Evolutionary conservation across 768 basidiomycete species (phyloP).

Genomic region (Leccinellum albellum): DNA sequence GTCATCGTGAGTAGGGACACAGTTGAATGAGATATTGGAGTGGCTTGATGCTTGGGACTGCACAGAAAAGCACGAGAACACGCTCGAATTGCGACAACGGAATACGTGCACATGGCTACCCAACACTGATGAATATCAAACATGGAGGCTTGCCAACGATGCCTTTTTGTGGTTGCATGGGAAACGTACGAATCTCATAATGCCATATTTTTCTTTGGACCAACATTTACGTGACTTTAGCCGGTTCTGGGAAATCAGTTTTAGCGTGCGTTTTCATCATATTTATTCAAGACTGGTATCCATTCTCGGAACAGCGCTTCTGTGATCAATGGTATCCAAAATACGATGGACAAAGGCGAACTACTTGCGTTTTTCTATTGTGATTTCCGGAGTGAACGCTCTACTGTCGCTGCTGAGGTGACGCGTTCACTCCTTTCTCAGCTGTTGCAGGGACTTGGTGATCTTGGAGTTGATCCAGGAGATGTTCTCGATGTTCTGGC

Average conservation of each 20-base stretch:
- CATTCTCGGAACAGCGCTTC: neutral
- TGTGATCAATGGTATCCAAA: neutral
- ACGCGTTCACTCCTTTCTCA: too few relatives aligned
- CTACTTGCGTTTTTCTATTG: neutral
- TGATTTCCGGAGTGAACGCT: neutral
- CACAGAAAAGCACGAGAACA: neutral
- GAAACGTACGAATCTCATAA: neutral
- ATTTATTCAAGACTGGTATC: too few relatives aligned
- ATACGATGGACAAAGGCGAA: neutral
- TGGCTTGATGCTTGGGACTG: neutral
- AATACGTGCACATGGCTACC: too few relatives aligned
- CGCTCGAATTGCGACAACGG: neutral
- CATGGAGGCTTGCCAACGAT: neutral
- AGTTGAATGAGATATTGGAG: neutral
- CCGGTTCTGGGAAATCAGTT: too few relatives aligned
- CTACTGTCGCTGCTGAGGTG: neutral
- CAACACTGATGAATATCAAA: too few relatives aligned
- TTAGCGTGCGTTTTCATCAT: too few relatives aligned
- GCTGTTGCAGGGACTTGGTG: too few relatives aligned
- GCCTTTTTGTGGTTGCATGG: neutral
- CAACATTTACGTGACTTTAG: too few relatives aligned
- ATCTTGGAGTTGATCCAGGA: too few relatives aligned
- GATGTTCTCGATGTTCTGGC: too few relatives aligned
- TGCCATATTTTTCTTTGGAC: too few relatives aligned
- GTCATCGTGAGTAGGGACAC: neutral